phyloP scores from a whole-genome alignment of 352 stramenopile species.

The Thalassiosira hispida region DNA sequence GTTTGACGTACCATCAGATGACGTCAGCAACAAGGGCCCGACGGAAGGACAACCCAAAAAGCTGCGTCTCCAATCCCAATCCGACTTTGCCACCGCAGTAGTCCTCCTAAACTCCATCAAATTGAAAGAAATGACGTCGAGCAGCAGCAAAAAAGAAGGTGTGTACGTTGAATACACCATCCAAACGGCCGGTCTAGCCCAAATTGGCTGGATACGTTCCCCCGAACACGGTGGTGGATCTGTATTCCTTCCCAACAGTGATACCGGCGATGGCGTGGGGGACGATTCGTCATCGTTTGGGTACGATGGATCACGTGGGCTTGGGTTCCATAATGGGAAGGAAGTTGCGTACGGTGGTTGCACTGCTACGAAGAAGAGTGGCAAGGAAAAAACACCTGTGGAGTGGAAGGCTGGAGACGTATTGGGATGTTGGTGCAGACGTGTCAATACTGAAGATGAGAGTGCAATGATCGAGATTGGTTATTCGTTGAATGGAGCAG shows the following conservation, averaged over 20 bases:
- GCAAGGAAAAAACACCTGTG: no score
- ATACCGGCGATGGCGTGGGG: conserved; percentile 88
- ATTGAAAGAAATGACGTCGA: conserved; percentile 13
- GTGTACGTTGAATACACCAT: conserved; percentile 91
- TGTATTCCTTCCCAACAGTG: conserved; percentile 85
- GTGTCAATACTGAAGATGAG: conserved; percentile 46
- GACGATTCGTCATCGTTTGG: conserved; percentile 91
- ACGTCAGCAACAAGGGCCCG: not conserved
- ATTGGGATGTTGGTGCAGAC: conserved; percentile 25
- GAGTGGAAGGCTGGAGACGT: conserved; percentile 29
- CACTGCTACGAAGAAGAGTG: not conserved
- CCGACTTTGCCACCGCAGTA: conserved; percentile 77
- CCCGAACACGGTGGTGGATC: not conserved
- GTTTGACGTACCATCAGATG: conserved; percentile 27
- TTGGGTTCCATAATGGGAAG: conserved; percentile 84
- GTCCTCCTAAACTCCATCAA: conserved; percentile 72
- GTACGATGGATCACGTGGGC: conserved; percentile 88
- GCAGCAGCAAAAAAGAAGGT: conserved; percentile 1
- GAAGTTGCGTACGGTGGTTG: conserved; percentile 52
- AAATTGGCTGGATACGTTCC: conserved; percentile 89
- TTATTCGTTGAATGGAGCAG: conserved; percentile 91
- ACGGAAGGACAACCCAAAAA: conserved; percentile 2
- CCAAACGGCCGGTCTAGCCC: conserved; percentile 90
- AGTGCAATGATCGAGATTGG: conserved; percentile 84
- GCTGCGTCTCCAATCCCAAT: conserved; percentile 72